Conservation (phyloP, 768 basidiomycete species). For the Boletus patriciae region DNA sequence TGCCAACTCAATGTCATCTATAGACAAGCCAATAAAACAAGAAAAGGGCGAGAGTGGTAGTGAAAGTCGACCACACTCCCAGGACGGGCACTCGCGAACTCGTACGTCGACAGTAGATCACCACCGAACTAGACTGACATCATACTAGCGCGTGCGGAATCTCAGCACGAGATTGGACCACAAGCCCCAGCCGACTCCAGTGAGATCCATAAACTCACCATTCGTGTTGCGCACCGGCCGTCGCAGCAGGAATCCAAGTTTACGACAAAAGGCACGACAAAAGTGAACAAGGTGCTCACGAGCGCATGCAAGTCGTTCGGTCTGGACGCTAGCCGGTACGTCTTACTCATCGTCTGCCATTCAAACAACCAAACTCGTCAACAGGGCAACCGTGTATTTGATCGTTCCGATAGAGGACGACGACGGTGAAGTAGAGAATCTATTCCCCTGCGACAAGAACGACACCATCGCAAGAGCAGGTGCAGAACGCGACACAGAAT, state of each 20-base stretch:
- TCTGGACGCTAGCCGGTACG: slow-evolving; percentile 24
- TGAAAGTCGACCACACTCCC: too few relatives aligned
- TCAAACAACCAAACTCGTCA: not conserved
- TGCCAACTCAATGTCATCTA: not conserved
- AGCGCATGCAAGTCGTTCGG: slow-evolving; percentile 32
- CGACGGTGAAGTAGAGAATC: slow-evolving; percentile 25
- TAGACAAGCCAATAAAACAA: slow-evolving; percentile 19
- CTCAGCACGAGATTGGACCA: not conserved
- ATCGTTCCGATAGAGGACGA: slow-evolving; percentile 28
- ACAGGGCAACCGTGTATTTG: slow-evolving; percentile 27
- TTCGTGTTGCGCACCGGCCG: slow-evolving; percentile 33
- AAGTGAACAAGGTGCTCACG: slow-evolving; percentile 28
- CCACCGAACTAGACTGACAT: not conserved
- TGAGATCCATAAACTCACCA: slow-evolving; percentile 20
- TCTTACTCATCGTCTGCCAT: not conserved
- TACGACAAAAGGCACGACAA: slow-evolving; percentile 31
- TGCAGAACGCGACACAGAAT: slow-evolving; percentile 23
- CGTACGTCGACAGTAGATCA: slow-evolving; percentile 10
- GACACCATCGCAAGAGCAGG: slow-evolving; percentile 30
- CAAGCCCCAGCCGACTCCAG: slow-evolving; percentile 5
- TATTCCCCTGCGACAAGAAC: slow-evolving; percentile 31
- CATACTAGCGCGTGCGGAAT: slow-evolving; percentile 1
- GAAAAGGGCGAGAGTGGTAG: slow-evolving; percentile 12
- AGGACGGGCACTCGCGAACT: not conserved
- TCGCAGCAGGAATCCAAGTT: slow-evolving; percentile 35